A percentile compares a stretch with the other conserved stretches of the same genome.
Conservation (phyloP, 345 rosid genomes). For the Hibiscus mutabilis region DNA sequence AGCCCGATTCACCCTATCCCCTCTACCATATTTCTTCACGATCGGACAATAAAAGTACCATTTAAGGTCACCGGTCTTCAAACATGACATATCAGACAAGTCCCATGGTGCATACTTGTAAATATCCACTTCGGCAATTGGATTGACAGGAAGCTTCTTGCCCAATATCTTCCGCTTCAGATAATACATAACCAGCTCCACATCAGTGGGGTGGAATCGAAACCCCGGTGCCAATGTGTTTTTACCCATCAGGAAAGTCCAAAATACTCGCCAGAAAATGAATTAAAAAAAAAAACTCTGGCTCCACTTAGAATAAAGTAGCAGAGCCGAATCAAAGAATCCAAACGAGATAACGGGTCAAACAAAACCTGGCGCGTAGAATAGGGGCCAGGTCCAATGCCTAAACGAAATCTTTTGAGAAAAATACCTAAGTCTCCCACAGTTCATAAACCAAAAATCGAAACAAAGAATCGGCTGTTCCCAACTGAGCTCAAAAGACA, state of each 20-base stretch:
- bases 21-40: constrained; percentile 48
- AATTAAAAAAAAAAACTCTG: neutral
- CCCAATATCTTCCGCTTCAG: constrained; percentile 61
- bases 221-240: constrained; percentile 51
- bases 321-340: neutral
- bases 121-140: constrained; percentile 27
- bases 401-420: constrained; percentile 26
- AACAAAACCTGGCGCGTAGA: neutral
- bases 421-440: constrained; percentile 58
- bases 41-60: constrained; percentile 83
- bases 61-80: constrained; percentile 49
- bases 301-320: neutral
- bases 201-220: constrained; percentile 80
- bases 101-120: constrained; percentile 70
- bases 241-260: constrained; percentile 31
- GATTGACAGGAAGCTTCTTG: constrained; percentile 14
- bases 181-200: constrained; percentile 56
- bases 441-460: constrained; percentile 60
- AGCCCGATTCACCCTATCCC: constrained; percentile 39
- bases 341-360: neutral
- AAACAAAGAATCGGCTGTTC: constrained; percentile 24
- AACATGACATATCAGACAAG: constrained; percentile 40
- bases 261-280: constrained; percentile 5
- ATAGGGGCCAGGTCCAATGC: constrained; percentile 41
- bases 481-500: constrained; percentile 9